Evolutionary conservation across 108 stramenopile genomes (phyloP).

Genomic region (Stephanodiscus triporus): DNA sequence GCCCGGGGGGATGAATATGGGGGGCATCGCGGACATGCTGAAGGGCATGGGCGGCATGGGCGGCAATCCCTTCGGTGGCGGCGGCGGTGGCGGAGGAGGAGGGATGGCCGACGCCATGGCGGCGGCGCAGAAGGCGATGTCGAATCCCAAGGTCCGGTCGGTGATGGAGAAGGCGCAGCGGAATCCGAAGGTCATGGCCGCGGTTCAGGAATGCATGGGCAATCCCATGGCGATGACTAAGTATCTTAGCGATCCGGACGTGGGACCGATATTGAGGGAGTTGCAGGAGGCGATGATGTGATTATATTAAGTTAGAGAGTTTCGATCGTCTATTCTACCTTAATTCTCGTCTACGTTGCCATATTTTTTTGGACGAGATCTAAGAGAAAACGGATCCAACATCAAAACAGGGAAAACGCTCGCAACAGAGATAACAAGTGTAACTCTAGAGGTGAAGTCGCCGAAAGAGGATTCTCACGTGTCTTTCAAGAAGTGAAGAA

Average conservation of each 20-base stretch:
- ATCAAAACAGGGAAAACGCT: too few species aligned
- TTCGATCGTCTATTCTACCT: too few species aligned
- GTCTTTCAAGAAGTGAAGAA: too few species aligned
- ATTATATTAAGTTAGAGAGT: background rate
- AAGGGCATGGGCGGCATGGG: conserved; percentile 71
- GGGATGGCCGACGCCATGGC: conserved; percentile 65
- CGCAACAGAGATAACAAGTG: too few species aligned
- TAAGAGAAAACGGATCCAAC: too few species aligned
- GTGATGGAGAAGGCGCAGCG: conserved; percentile 75
- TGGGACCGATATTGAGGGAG: conserved; percentile 69
- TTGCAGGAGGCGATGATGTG: conserved; percentile 60
- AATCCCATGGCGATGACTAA: conserved; percentile 83
- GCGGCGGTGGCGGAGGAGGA: conserved; percentile 44
- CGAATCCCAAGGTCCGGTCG: conserved; percentile 78
- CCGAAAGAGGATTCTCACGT: background rate
- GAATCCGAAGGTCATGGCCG: conserved; percentile 66
- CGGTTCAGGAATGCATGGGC: conserved; percentile 85
- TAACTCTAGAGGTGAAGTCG: too few species aligned
- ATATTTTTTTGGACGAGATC: too few species aligned
- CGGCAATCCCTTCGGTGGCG: conserved; percentile 52
- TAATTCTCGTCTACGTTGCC: too few species aligned
- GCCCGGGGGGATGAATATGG: conserved; percentile 72
- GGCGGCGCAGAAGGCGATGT: conserved; percentile 78
- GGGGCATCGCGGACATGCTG: conserved; percentile 71
- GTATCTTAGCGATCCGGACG: conserved; percentile 84